Percentiles rank a stretch among this genome's conserved stretches.
These are phyloP conservation scores for Candida khao-thaluensis DNA, from an alignment of 805 yeast genomes.

Conservation along the genomic window DNA sequence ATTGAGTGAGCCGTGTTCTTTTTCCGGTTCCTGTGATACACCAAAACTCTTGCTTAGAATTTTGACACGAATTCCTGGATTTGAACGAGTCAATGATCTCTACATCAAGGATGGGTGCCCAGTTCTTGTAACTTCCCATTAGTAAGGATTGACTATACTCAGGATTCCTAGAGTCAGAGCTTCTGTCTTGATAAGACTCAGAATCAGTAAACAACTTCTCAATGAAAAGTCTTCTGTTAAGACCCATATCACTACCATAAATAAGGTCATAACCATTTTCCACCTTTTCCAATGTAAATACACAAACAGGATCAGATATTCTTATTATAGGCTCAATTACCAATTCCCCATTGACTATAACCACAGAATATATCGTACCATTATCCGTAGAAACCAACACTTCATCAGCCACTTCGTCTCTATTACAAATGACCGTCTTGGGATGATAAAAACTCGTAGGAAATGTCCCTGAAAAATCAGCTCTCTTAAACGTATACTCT, in stretches of 20 bases:
- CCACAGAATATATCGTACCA: constrained; percentile 33
- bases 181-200: constrained; percentile 19
- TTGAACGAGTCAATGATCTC: constrained; percentile 29
- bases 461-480: constrained; percentile 27
- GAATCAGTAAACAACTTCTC: constrained; percentile 19
- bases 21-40: constrained; percentile 37
- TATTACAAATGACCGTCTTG: constrained; percentile 15
- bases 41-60: constrained; percentile 43
- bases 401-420: constrained; percentile 21
- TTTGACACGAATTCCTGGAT: constrained; percentile 18
- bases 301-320: constrained; percentile 35
- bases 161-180: too few relatives aligned
- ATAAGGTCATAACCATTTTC: constrained; percentile 24
- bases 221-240: constrained; percentile 35
- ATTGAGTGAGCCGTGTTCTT: constrained; percentile 30
- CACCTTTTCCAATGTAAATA: constrained; percentile 27
- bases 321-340: constrained; percentile 30
- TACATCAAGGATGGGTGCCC: constrained; percentile 50
- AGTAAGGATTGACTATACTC: constrained; percentile 24
- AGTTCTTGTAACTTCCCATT: constrained; percentile 36
- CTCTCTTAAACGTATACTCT: constrained; percentile 33
- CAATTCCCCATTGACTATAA: constrained; percentile 21
- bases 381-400: constrained; percentile 33
- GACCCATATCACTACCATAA: constrained; percentile 43
- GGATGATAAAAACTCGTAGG: constrained; percentile 42